Evolutionary conservation across 495 filamentous ascomycete genomes (phyloP).

Genomic region (Aspergillus cristatus): DNA sequence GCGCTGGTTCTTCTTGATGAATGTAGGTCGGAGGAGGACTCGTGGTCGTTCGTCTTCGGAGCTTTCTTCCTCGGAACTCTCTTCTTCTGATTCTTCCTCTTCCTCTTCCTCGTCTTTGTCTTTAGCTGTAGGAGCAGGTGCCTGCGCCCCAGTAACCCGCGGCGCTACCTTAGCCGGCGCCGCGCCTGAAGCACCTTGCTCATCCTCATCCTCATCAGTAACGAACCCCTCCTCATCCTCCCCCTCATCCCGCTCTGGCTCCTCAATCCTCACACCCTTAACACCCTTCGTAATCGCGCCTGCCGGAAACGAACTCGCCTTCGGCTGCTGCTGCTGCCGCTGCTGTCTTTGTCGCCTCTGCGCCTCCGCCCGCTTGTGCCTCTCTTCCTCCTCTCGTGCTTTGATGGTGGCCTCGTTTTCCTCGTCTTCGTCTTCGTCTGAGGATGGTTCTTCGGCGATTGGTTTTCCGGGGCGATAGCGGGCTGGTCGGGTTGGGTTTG

Average conservation of each 20-base stretch:
- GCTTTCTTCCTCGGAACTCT: constrained; percentile 43
- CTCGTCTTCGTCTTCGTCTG: constrained; percentile 51
- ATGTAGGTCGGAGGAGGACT: constrained; percentile 77
- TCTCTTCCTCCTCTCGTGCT: constrained; percentile 31
- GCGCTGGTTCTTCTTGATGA: constrained; percentile 78
- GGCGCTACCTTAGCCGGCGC: constrained; percentile 27
- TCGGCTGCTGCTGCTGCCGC: constrained; percentile 42
- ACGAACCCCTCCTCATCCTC: constrained; percentile 64
- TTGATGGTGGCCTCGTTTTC: constrained; percentile 28
- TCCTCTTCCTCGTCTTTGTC: constrained; percentile 52
- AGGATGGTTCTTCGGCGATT: constrained; percentile 56
- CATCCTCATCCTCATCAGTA: constrained; percentile 58
- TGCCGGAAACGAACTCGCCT: constrained; percentile 52
- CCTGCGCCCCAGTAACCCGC: constrained; percentile 5
- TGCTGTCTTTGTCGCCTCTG: too few relatives aligned
- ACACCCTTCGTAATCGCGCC: constrained; percentile 26
- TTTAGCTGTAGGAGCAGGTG: constrained; percentile 20
- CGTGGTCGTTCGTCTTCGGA: constrained; percentile 66
- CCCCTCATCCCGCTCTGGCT: constrained; percentile 26
- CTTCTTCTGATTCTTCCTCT: constrained; percentile 40
- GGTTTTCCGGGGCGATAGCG: constrained; percentile 84
- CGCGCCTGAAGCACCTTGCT: constrained; percentile 30
- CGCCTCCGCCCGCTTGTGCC: constrained; percentile 21
- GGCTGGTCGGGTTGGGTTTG: constrained; percentile 68
- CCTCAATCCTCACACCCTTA: constrained; percentile 18